Evolutionary conservation across 2,329 filamentous ascomycete genomes (phyloP).

Genomic region (Cercospora beticola): DNA sequence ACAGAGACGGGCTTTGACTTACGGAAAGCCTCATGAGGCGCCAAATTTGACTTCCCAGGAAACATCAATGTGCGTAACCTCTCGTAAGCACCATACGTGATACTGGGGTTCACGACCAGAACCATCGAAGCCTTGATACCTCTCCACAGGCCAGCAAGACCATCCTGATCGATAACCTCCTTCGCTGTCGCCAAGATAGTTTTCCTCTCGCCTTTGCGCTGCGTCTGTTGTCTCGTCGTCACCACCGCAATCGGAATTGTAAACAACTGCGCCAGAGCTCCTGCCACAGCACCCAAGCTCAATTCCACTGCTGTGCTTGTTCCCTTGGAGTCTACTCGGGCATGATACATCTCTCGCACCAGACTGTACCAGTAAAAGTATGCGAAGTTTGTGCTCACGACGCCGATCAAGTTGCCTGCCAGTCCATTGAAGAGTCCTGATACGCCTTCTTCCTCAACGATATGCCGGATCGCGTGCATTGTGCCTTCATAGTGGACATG

Average conservation of each 20-base stretch:
- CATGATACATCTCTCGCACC: constrained; percentile 76
- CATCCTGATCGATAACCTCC: constrained; percentile 89
- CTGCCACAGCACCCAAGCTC: constrained; percentile 79
- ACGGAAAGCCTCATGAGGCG: constrained; percentile 89
- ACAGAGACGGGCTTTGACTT: too few relatives aligned
- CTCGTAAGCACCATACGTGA: constrained; percentile 97
- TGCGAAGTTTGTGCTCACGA: constrained; percentile 96
- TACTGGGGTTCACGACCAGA: constrained; percentile 91
- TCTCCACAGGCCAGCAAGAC: constrained; percentile 85
- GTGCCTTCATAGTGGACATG: constrained; percentile 81
- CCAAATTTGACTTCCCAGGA: constrained; percentile 71
- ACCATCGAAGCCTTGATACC: constrained; percentile 95
- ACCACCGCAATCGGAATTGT: constrained; percentile 96
- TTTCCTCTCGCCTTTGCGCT: constrained; percentile 78
- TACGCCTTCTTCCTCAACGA: constrained; percentile 76
- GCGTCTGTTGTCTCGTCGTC: constrained; percentile 94
- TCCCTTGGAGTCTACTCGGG: constrained; percentile 39
- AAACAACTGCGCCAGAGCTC: constrained; percentile 89
- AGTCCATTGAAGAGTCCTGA: constrained; percentile 86
- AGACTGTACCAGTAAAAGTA: constrained; percentile 99
- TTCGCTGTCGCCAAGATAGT: constrained; percentile 81
- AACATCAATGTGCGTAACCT: constrained; percentile 76
- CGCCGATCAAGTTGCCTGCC: constrained; percentile 79
- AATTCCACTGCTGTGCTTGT: constrained; percentile 82
- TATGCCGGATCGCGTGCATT: constrained; percentile 83